A percentile compares a stretch with the other conserved stretches of the same genome.
Evolutionary conservation across 1,284 basidiomycete genomes (phyloP).

Genomic region (Trametes polyzona): DNA sequence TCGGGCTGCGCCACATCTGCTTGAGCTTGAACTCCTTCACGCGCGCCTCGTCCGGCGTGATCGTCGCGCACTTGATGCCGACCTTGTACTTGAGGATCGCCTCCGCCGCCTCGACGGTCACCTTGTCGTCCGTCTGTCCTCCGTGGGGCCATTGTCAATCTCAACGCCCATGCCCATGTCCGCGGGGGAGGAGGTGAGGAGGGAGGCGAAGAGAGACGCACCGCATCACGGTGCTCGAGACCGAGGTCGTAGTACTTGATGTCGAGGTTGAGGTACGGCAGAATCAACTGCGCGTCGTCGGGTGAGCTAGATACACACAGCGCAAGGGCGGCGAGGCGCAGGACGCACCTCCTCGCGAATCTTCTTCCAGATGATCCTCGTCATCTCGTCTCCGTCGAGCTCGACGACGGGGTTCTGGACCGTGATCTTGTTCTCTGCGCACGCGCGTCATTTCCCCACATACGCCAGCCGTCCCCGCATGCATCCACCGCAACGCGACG

Average conservation of each 20-base stretch:
- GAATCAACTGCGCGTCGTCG: constrained; percentile 71
- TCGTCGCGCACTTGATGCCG: constrained; percentile 96
- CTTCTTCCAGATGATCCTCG: constrained; percentile 98
- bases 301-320: constrained; percentile 7
- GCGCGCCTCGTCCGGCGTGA: constrained; percentile 96
- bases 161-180: neutral
- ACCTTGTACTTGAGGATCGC: constrained; percentile 91
- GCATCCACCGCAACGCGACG: neutral
- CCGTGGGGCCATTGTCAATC: neutral
- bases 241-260: constrained; percentile 99
- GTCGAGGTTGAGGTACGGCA: constrained; percentile 93
- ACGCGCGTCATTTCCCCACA: constrained; percentile 8
- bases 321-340: neutral
- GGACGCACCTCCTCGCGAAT: constrained; percentile 85
- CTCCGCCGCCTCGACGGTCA: constrained; percentile 93
- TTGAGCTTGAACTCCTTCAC: constrained; percentile 96
- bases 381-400: constrained; percentile 98
- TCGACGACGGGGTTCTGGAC: constrained; percentile 95
- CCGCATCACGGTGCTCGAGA: constrained; percentile 88
- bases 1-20: constrained; percentile 97
- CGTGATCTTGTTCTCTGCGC: constrained; percentile 65
- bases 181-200: neutral
- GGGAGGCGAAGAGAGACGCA: constrained; percentile 41
- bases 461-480: neutral
- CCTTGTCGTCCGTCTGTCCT: constrained; percentile 90